Percentiles rank a stretch among this genome's conserved stretches.
Evolutionary conservation across 495 filamentous ascomycete genomes (phyloP).

Genomic region (Neurospora sp.): DNA sequence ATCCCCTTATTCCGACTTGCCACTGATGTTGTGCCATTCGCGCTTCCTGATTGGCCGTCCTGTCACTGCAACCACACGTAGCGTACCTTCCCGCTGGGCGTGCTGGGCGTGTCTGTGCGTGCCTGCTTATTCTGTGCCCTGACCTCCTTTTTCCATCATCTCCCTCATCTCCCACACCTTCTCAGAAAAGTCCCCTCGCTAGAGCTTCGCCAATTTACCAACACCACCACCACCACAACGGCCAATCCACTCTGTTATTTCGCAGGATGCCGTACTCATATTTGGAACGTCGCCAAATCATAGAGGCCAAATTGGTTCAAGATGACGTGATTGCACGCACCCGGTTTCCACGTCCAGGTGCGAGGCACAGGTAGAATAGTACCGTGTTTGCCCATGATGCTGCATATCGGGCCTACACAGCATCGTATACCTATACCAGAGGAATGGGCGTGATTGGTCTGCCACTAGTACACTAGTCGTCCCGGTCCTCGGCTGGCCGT

Average conservation of each 20-base stretch:
- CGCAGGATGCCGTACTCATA: not conserved
- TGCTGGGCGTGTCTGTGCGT: not conserved
- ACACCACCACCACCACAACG: not conserved
- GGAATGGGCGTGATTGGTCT: not conserved
- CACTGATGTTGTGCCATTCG: constrained; percentile 3
- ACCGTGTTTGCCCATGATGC: not conserved
- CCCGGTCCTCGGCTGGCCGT: not conserved
- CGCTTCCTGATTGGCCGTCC: constrained; percentile 5
- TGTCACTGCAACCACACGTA: not conserved
- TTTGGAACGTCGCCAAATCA: not conserved
- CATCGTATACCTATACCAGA: not conserved
- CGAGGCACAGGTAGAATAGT: not conserved
- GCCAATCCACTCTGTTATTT: not conserved
- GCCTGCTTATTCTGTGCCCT: not conserved
- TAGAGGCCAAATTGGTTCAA: not conserved
- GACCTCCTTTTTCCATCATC: not conserved
- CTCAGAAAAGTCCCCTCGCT: not conserved
- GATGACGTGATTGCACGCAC: not conserved
- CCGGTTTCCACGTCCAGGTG: not conserved
- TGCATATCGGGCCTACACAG: not conserved
- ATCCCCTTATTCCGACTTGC: constrained; percentile 1
- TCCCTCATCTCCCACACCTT: not conserved
- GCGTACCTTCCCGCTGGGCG: not conserved
- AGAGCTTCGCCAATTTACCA: constrained; percentile 1
- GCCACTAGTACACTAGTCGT: not conserved